phyloP scores from a whole-genome alignment of 805 yeast genomes.

The Wickerhamomyces bisporus region DNA sequence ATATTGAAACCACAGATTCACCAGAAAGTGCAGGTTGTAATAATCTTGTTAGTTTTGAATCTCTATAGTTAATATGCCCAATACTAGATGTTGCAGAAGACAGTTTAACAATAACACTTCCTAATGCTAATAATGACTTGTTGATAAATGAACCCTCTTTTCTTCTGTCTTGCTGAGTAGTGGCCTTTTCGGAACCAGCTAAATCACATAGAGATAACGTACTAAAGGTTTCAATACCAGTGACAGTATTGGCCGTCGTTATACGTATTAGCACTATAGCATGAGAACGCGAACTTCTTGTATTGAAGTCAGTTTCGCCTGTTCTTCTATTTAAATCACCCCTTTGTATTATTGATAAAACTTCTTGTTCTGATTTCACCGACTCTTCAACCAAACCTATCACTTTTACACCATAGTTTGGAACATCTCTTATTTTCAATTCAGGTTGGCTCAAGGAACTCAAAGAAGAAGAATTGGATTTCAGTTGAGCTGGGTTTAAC shows the following conservation, averaged over 20 bases:
- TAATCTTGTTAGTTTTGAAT: conserved; percentile 84
- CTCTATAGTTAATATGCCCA: conserved; percentile 87
- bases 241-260: conserved; percentile 34
- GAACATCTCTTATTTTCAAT: conserved; percentile 74
- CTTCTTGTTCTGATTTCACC: conserved; percentile 53
- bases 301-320: conserved; percentile 84
- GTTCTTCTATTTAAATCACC: conserved; percentile 80
- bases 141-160: conserved; percentile 93
- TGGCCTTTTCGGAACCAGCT: conserved; percentile 94
- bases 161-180: conserved; percentile 61
- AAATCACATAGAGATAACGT: conserved; percentile 86
- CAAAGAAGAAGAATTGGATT: background rate
- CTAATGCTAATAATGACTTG: conserved; percentile 82
- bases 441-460: conserved; percentile 31
- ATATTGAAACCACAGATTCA: conserved; percentile 71
- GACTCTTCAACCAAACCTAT: conserved; percentile 64
- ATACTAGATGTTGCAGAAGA: conserved; percentile 28
- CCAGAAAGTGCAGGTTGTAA: conserved; percentile 93
- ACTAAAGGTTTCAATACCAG: conserved; percentile 39
- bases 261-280: conserved; percentile 75
- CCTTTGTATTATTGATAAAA: conserved; percentile 49
- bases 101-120: conserved; percentile 86
- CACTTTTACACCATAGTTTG: conserved; percentile 64
- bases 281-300: conserved; percentile 86
- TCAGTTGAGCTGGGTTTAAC: conserved; percentile 33